Conservation (phyloP, 1,284 basidiomycete genomes). For the Anthracocystis setariae region DNA sequence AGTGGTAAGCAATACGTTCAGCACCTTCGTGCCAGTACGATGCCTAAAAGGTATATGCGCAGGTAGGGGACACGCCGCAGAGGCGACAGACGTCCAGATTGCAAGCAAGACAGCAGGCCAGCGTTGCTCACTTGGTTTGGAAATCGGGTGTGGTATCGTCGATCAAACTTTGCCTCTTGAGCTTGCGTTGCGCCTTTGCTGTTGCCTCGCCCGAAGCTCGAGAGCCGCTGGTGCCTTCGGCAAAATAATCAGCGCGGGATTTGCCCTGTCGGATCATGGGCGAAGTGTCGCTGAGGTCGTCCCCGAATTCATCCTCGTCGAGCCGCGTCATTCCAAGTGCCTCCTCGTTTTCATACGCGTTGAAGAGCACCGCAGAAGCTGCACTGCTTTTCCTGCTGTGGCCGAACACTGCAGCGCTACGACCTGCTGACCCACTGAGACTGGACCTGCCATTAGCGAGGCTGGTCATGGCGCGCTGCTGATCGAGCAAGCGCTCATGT, state of each 20-base stretch:
- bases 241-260: slow-evolving; percentile 9
- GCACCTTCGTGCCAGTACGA: too few species aligned
- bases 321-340: slow-evolving; percentile 55
- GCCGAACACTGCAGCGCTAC: slow-evolving; percentile 27
- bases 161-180: slow-evolving; percentile 44
- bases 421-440: slow-evolving; percentile 25
- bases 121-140: slow-evolving; percentile 14
- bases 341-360: slow-evolving; percentile 59
- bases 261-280: slow-evolving; percentile 47
- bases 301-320: slow-evolving; percentile 54
- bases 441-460: slow-evolving; percentile 36
- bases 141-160: slow-evolving; percentile 33
- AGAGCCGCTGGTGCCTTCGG: slow-evolving; percentile 10
- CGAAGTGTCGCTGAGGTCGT: slow-evolving; percentile 30
- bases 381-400: slow-evolving; percentile 44
- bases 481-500: slow-evolving; percentile 54
- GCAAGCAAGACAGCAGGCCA: background rate
- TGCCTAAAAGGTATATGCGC: slow-evolving; percentile 12
- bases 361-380: slow-evolving; percentile 56
- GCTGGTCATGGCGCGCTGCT: slow-evolving; percentile 48
- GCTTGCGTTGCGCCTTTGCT: slow-evolving; percentile 26
- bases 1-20: too few species aligned
- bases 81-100: background rate
- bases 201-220: slow-evolving; percentile 18
- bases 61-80: background rate